These are phyloP conservation scores for Claviceps cyperi DNA, from an alignment of 2,329 filamentous ascomycete species.

Conservation along the genomic window DNA sequence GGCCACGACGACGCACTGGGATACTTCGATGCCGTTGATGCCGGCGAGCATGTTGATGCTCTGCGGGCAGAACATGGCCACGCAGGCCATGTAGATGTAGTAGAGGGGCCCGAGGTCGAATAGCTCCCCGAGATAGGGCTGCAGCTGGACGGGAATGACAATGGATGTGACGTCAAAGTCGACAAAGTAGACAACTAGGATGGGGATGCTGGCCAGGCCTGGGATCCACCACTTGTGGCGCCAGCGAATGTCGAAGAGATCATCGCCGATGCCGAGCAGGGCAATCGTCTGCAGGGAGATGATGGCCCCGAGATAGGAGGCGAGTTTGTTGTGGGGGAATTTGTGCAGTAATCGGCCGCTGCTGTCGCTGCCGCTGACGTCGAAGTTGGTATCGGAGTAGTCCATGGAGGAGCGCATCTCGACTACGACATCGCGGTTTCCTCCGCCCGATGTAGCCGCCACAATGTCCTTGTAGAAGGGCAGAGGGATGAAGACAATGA, in stretches of 20 bases:
- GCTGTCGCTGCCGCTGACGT: not conserved
- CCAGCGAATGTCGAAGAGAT: slow-evolving; percentile 97
- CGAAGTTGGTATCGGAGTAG: not conserved
- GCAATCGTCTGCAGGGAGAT: slow-evolving; percentile 84
- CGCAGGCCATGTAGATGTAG: slow-evolving; percentile 91
- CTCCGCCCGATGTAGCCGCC: slow-evolving; percentile 81
- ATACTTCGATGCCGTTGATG: slow-evolving; percentile 96
- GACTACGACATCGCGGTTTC: slow-evolving; percentile 75
- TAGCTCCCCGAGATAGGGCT: slow-evolving; percentile 70
- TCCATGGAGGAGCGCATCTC: slow-evolving; percentile 36
- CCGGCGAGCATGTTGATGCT: slow-evolving; percentile 99
- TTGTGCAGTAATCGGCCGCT: slow-evolving; percentile 68
- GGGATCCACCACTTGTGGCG: slow-evolving; percentile 98
- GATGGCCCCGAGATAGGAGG: slow-evolving; percentile 86
- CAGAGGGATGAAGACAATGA: slow-evolving; percentile 91
- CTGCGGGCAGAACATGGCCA: slow-evolving; percentile 96
- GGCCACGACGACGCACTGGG: slow-evolving; percentile 85
- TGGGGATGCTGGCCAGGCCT: slow-evolving; percentile 79
- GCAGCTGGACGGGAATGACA: slow-evolving; percentile 74
- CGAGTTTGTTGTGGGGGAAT: slow-evolving; percentile 93
- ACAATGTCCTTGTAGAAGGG: slow-evolving; percentile 98
- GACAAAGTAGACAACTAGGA: slow-evolving; percentile 94
- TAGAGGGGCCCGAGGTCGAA: slow-evolving; percentile 73
- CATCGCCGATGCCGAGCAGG: slow-evolving; percentile 84
- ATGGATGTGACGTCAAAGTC: slow-evolving; percentile 96